Conservation (phyloP, 1,284 basidiomycete species). For the Inonotus obliquus region DNA sequence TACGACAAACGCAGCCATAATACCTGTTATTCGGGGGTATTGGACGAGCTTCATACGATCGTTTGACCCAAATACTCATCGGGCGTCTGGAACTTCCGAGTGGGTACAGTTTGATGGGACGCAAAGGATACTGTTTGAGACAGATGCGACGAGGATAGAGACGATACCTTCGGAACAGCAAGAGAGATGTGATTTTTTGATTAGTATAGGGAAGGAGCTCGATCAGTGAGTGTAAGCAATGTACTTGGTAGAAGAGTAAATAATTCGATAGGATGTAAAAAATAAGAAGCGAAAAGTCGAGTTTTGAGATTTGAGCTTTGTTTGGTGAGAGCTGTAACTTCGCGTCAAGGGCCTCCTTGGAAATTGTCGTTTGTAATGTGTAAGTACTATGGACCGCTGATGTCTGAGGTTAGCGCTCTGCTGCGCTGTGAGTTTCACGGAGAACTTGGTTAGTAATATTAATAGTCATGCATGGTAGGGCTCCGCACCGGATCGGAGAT, state of each 20-base stretch:
- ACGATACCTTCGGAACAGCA: conserved; percentile 18
- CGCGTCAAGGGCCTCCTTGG: too few species aligned
- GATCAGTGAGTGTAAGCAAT: too few species aligned
- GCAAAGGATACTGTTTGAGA: conserved; percentile 20
- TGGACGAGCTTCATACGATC: conserved; percentile 24
- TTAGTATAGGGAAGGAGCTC: conserved; percentile 16
- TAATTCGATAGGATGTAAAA: neutral
- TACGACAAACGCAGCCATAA: conserved; percentile 18
- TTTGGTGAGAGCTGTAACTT: too few species aligned
- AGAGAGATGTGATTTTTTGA: conserved; percentile 21
- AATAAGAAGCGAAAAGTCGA: too few species aligned
- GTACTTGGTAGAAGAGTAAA: neutral
- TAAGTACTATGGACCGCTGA: too few species aligned
- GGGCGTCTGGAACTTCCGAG: conserved; percentile 9
- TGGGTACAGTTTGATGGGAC: conserved; percentile 16
- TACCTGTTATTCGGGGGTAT: conserved; percentile 20
- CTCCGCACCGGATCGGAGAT: too few species aligned
- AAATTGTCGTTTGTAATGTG: too few species aligned
- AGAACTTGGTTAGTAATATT: too few species aligned
- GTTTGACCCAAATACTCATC: conserved; percentile 16
- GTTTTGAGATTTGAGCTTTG: too few species aligned
- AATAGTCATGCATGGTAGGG: too few species aligned
- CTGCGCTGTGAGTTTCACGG: too few species aligned
- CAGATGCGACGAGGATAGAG: conserved; percentile 22
- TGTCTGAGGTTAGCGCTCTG: too few species aligned